Base-by-base conservation (phyloP, 2,329 filamentous ascomycete species). In the Endothia cerciana region DNA sequence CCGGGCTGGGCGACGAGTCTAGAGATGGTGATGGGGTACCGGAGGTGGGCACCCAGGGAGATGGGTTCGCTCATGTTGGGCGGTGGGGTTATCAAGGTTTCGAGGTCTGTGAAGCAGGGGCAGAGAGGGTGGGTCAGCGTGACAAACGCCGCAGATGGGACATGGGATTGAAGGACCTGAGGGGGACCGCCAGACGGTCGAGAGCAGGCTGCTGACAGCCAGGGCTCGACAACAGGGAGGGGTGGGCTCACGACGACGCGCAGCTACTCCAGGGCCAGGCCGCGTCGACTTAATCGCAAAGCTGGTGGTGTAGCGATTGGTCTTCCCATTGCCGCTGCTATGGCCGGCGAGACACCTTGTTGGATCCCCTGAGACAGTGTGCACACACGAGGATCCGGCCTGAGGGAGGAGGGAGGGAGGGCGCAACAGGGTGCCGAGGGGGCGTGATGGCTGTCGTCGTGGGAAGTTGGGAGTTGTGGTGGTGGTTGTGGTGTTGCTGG, bases 1-100 rank as follows among this genome's bases (percentile, higher is more conserved):
- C 91, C 91, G 25, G 87, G 86, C 70, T 84, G 81, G 78, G 93
- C 93, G 71, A 94, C 86, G 68, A 98, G 85, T 77, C 92, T 91
- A 73, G 89, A 93, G 78, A 99, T 90, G 72, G 91, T 97, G 79
- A 98, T 94, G 73, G 95, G 95, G 79, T 98, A 99, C 78, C 91
- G 91, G 72, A 97, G 87, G 78, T 87, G 83, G 72, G 83, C 78
- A 73, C 87, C 87, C 65, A 89, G 75, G 64, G 78, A 81, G 65
- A 89, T 76, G 68, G 75, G 76, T 71, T 83, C 83, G 63, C 77
- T 78, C 80, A 83, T 80, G 68, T 67, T 64, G 64, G 61, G 53
- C 47, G 47, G 41, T 25, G 5, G 17, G 13, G 36, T 49, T 41
- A 22, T 62, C 8, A 17, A 30, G 13, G 19, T 45, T 8, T 10